phyloP scores from a whole-genome alignment of 192 early-diverging fungal species.

The Chytriomyces sp. region DNA sequence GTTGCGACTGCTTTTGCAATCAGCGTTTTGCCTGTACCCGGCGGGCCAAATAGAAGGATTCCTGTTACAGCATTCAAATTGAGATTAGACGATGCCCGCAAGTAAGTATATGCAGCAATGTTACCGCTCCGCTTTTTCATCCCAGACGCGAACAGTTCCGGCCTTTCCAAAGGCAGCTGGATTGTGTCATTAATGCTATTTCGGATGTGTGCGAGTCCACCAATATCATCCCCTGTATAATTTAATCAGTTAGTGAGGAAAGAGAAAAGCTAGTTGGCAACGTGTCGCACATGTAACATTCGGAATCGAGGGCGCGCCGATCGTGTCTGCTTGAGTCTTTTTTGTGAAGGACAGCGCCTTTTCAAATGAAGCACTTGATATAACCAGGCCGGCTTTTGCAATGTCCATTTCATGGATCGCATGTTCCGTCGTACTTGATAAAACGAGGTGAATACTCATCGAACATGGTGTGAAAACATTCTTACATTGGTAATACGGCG shows the following conservation, averaged over 20 bases:
- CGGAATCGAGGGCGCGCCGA: conserved; percentile 95
- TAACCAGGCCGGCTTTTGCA: conserved; percentile 68
- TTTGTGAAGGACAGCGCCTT: conserved; percentile 79
- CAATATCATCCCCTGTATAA: conserved; percentile 82
- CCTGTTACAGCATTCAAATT: conserved; percentile 1
- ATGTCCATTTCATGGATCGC: conserved; percentile 56
- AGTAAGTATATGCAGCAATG: too few species aligned
- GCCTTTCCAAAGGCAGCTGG: conserved; percentile 92
- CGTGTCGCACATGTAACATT: conserved; percentile 82
- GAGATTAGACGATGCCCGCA: background rate
- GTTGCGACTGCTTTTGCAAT: conserved; percentile 99
- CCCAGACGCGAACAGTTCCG: conserved; percentile 93
- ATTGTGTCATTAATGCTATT: conserved; percentile 95
- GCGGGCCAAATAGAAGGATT: conserved; percentile 94
- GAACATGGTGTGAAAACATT: background rate
- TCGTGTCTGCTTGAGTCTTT: conserved; percentile 83
- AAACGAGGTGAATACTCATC: conserved; percentile 14
- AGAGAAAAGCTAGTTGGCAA: background rate
- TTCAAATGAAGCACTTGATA: conserved; percentile 82
- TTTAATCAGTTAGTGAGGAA: background rate
- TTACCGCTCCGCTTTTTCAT: conserved; percentile 89
- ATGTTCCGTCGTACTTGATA: background rate
- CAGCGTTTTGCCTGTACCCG: conserved; percentile 97
- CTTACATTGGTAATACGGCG: conserved; percentile 20
- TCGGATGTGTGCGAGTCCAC: conserved; percentile 91